Base-by-base conservation (phyloP, 768 basidiomycete species). In the Termitomyces sp. region DNA sequence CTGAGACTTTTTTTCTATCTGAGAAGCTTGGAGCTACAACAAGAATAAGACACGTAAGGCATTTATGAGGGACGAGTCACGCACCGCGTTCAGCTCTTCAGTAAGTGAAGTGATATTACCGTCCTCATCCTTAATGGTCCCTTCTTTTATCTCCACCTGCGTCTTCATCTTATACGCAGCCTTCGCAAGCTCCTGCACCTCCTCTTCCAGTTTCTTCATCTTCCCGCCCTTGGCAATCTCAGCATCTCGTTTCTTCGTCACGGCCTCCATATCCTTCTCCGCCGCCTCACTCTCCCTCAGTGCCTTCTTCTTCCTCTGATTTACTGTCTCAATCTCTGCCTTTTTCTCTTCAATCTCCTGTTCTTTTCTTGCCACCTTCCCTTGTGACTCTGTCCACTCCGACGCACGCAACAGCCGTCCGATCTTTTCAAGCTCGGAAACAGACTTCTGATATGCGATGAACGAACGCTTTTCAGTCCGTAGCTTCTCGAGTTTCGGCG, bases 151-250 rank as follows among this genome's bases (percentile, higher is more conserved):
- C 58, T 96, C 93, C 3, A 86, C 81, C 70, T 97, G 92, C 0
- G 95, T 93, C 59, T 81, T 80, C 57, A 90, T 75, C 71, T 95
- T 94, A 44, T 89, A 87, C 16, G 94, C 72, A 35, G 80, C 85
- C 69, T 92, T 91, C 44, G 88, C 94, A 46, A 92, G 72, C 53
- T 84, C 85, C 36, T 83, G 82, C 6, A 90, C 90, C 16, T 87
- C 81, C 36, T 91, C 90, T 64, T 94, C 89, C 62, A 96, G 75
- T 61, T 87, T 86, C 70, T 90, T 91, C 63, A 95, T 77, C 73
- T 90, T 97, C 1, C 97, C 97, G 1, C 94, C 95, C 68, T 97
- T 98, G 66, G 84, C 85, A 69, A 94, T 79, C 72, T 99, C 97
- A 63, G 84, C 84, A 53, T 98, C 92, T 30, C 93, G 76, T 68